Evolutionary conservation across 768 basidiomycete genomes (phyloP).

Genomic region (Leccinum ochraceum): DNA sequence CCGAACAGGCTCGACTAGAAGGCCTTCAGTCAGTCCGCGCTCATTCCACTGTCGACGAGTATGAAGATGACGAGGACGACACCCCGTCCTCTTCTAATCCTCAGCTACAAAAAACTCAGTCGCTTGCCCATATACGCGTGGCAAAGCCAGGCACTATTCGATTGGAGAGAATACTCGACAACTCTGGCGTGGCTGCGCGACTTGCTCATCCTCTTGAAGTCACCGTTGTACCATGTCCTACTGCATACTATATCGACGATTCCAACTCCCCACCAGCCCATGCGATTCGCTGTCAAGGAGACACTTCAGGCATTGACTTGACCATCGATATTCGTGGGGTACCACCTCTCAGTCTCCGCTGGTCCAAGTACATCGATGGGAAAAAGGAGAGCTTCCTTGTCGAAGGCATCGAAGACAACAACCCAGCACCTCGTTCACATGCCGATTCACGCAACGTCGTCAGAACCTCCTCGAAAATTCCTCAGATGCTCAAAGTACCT

Average conservation of each 20-base stretch:
- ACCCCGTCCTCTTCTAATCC: slow-evolving; percentile 37
- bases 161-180: slow-evolving; percentile 73
- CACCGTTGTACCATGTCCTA: slow-evolving; percentile 80
- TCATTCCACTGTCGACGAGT: slow-evolving; percentile 58
- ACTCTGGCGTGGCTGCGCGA: slow-evolving; percentile 70
- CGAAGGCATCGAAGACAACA: slow-evolving; percentile 77
- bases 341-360: slow-evolving; percentile 74
- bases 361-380: slow-evolving; percentile 70
- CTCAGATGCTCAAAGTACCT: slow-evolving; percentile 68
- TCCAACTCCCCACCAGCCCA: slow-evolving; percentile 37
- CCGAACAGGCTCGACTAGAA: slow-evolving; percentile 61
- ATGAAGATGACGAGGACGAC: slow-evolving; percentile 57
- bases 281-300: slow-evolving; percentile 68
- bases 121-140: slow-evolving; percentile 69
- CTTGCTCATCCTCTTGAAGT: slow-evolving; percentile 64
- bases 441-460: slow-evolving; percentile 26
- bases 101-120: slow-evolving; percentile 72
- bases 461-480: slow-evolving; percentile 30
- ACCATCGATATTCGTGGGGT: slow-evolving; percentile 70
- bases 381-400: slow-evolving; percentile 72
- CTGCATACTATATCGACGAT: slow-evolving; percentile 58
- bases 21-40: slow-evolving; percentile 47
- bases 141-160: slow-evolving; percentile 73
- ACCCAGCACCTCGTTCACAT: slow-evolving; percentile 35
- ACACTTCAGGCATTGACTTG: slow-evolving; percentile 55